These are phyloP conservation scores for Fusarium algeriense DNA, from an alignment of 2,329 filamentous ascomycete species.

Conservation along the genomic window DNA sequence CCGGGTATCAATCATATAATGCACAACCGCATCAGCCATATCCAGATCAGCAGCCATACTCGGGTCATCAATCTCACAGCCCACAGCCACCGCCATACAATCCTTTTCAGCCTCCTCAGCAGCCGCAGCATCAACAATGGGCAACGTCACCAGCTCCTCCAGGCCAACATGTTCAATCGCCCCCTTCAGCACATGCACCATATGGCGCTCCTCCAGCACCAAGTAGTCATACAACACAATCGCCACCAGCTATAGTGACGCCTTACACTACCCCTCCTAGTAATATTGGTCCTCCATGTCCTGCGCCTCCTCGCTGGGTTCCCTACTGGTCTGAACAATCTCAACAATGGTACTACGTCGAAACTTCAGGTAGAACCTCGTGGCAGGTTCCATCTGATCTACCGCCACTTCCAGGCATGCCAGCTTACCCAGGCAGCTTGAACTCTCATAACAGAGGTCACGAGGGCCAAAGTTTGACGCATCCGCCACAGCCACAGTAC, in stretches of 20 bases:
- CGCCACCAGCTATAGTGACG: neutral
- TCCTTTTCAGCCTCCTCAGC: neutral
- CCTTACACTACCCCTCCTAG: neutral
- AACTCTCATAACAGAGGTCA: neutral
- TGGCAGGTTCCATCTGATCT: slow-evolving; percentile 16
- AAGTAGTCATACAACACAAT: neutral
- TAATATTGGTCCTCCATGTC: neutral
- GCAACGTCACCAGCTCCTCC: neutral
- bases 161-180: neutral
- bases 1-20: slow-evolving; percentile 3
- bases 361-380: slow-evolving; percentile 23
- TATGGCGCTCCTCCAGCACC: accelerated
- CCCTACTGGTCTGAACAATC: slow-evolving; percentile 39
- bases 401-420: slow-evolving; percentile 21
- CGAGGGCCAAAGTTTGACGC: neutral
- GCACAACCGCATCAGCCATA: neutral
- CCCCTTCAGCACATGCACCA: accelerated
- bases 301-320: slow-evolving; percentile 32
- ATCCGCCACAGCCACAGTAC: neutral
- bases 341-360: slow-evolving; percentile 29
- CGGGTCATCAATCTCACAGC: neutral
- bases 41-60: neutral
- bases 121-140: slow-evolving; percentile 7
- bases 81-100: slow-evolving; percentile 3
- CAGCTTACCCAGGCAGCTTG: slow-evolving; percentile 7